phyloP scores from a whole-genome alignment of 2,329 filamentous ascomycete genomes.

The Fusarium longipes region DNA sequence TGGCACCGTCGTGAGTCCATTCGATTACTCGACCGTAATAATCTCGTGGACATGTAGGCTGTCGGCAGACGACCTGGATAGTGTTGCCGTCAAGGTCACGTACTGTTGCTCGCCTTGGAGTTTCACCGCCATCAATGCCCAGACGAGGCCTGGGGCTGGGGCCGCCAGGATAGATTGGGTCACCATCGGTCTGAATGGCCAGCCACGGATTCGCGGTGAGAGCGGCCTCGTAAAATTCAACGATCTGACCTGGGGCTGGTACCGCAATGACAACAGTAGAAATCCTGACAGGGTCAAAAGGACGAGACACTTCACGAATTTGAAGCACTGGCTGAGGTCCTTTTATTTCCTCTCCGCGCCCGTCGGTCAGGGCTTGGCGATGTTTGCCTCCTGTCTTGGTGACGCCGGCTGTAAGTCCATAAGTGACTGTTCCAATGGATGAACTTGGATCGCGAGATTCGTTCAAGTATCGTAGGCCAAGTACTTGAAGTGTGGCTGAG shows the following conservation, averaged over 20 bases:
- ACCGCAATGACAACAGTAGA: slow-evolving; percentile 75
- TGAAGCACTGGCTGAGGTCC: slow-evolving; percentile 54
- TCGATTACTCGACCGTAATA: slow-evolving; percentile 59
- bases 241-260: slow-evolving; percentile 71
- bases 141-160: slow-evolving; percentile 46
- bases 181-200: slow-evolving; percentile 51
- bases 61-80: slow-evolving; percentile 77
- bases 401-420: slow-evolving; percentile 50
- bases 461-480: slow-evolving; percentile 74
- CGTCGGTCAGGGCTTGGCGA: slow-evolving; percentile 26
- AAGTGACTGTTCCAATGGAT: slow-evolving; percentile 54
- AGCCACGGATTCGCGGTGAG: slow-evolving; percentile 69
- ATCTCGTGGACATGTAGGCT: slow-evolving; percentile 47
- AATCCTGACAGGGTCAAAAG: slow-evolving; percentile 55
- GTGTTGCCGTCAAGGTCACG: slow-evolving; percentile 86
- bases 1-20: slow-evolving; percentile 61
- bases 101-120: slow-evolving; percentile 63
- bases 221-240: slow-evolving; percentile 77
- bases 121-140: slow-evolving; percentile 48
- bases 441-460: slow-evolving; percentile 44
- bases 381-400: slow-evolving; percentile 36
- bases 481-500: slow-evolving; percentile 78
- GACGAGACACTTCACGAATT: slow-evolving; percentile 56
- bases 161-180: slow-evolving; percentile 36
- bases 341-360: slow-evolving; percentile 40